Percentiles rank a stretch among this genome's conserved stretches.
Evolutionary conservation across 768 basidiomycete species (phyloP).

Genomic region (Lentinus tigrinus): DNA sequence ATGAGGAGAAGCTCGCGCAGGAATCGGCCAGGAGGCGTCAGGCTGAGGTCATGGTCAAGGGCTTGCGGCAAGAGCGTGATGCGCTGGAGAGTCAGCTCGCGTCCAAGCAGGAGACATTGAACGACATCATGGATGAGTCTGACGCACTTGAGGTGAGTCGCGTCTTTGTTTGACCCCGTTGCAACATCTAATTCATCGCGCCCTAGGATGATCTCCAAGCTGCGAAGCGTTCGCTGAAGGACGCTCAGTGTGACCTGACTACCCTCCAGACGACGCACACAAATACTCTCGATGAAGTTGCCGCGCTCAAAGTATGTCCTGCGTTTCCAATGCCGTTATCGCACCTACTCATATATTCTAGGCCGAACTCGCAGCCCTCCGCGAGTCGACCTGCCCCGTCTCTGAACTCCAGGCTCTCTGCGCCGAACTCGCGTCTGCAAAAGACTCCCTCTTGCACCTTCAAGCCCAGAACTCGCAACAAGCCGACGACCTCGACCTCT

Average conservation of each 20-base stretch:
- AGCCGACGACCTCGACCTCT: not conserved
- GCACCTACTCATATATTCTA: too few relatives aligned
- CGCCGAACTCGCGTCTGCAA: not conserved
- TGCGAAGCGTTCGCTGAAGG: not conserved
- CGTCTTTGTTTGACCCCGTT: not conserved
- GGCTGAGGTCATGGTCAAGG: not conserved
- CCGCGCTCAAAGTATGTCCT: not conserved
- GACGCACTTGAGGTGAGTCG: not conserved
- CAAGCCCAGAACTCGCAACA: not conserved
- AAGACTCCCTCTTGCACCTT: not conserved
- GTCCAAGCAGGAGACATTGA: not conserved
- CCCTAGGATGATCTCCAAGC: not conserved
- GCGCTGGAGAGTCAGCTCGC: not conserved
- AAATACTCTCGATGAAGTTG: not conserved
- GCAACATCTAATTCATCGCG: not conserved
- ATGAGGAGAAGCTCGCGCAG: not conserved
- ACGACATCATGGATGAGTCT: not conserved
- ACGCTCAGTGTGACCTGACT: not conserved
- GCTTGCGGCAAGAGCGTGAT: not conserved
- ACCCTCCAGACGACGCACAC: not conserved
- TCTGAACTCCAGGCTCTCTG: not conserved
- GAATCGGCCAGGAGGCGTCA: not conserved
- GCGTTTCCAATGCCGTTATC: too few relatives aligned
- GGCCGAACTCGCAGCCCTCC: not conserved
- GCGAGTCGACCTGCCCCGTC: not conserved